phyloP scores from a whole-genome alignment of 2,329 filamentous ascomycete genomes.

The Domatiomyces catenatus region DNA sequence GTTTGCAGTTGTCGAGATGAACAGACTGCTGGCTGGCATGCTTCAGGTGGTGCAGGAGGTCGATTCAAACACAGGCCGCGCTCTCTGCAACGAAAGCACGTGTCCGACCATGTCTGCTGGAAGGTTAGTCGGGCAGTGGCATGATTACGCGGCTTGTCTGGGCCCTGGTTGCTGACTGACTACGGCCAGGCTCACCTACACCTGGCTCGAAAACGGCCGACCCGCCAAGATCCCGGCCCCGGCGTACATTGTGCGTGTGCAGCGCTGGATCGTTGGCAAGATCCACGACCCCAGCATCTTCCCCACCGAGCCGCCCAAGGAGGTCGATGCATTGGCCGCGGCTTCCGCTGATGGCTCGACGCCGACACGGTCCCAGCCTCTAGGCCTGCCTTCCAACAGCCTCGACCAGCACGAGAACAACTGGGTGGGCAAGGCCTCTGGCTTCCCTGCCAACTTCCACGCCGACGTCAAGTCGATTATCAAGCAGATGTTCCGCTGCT shows the following conservation, averaged over 20 bases:
- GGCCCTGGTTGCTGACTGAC: slow-evolving; percentile 9
- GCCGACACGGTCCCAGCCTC: slow-evolving; percentile 30
- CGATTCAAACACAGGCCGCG: slow-evolving; percentile 56
- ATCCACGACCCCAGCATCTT: slow-evolving; percentile 82
- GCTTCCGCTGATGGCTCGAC: slow-evolving; percentile 36
- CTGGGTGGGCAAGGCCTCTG: slow-evolving; percentile 83
- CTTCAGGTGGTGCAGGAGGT: slow-evolving; percentile 76
- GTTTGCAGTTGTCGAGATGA: slow-evolving; percentile 70
- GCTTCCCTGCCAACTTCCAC: slow-evolving; percentile 81
- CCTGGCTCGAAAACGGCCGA: slow-evolving; percentile 79
- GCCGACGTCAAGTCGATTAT: slow-evolving; percentile 87
- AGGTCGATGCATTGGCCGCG: slow-evolving; percentile 40
- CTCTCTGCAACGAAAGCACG: slow-evolving; percentile 67
- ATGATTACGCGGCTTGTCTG: not conserved
- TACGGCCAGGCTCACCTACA: slow-evolving; percentile 65
- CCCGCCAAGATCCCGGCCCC: slow-evolving; percentile 84
- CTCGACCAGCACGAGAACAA: slow-evolving; percentile 45
- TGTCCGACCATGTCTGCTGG: slow-evolving; percentile 93
- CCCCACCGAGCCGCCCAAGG: slow-evolving; percentile 62
- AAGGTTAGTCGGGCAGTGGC: slow-evolving; percentile 45
- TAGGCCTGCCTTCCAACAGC: slow-evolving; percentile 43
- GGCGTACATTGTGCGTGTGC: slow-evolving; percentile 89
- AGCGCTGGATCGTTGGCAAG: slow-evolving; percentile 94
- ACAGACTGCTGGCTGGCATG: slow-evolving; percentile 75
- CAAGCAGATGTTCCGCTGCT: slow-evolving; percentile 97